Percentiles rank a stretch among this genome's conserved stretches.
phyloP scores from a whole-genome alignment of 352 stramenopile species.

The Globisporangium cederbergense region DNA sequence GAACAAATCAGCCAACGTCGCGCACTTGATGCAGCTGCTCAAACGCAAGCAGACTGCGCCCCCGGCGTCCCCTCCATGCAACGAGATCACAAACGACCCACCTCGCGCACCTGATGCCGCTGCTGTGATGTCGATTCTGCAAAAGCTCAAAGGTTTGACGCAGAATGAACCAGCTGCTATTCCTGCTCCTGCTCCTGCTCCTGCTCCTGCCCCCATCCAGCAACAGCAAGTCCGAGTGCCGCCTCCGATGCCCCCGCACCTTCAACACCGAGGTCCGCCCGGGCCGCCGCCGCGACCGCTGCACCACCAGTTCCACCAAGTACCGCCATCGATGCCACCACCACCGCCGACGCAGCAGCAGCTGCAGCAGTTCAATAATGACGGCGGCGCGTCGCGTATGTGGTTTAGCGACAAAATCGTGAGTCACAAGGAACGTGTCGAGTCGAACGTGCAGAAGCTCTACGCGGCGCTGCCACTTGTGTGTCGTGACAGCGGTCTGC shows the following conservation, averaged over 20 bases:
- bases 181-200: background rate
- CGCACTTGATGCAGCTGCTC: constrained; percentile 81
- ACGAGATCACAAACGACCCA: constrained; percentile 60
- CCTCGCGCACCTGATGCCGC: constrained; percentile 51
- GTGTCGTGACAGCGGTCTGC: constrained; percentile 74
- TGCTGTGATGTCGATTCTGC: constrained; percentile 83
- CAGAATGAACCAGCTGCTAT: constrained; percentile 15
- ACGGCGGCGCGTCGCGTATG: constrained; percentile 53
- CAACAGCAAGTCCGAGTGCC: constrained; percentile 13
- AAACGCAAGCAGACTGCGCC: constrained; percentile 56
- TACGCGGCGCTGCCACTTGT: constrained; percentile 80
- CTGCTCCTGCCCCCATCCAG: constrained; percentile 7
- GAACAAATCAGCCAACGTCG: constrained; percentile 65
- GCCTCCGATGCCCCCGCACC: background rate
- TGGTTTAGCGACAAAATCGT: constrained; percentile 86
- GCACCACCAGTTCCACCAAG: constrained; percentile 6
- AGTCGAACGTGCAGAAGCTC: constrained; percentile 84
- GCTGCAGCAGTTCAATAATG: constrained; percentile 32
- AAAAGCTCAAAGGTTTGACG: constrained; percentile 73
- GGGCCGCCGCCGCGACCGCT: background rate
- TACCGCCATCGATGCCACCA: constrained; percentile 7
- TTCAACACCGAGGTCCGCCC: constrained; percentile 7
- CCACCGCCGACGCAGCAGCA: constrained; percentile 9
- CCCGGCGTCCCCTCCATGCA: constrained; percentile 20
- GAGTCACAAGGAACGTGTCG: constrained; percentile 78